Evolutionary conservation across 495 filamentous ascomycete genomes (phyloP).

Genomic region (Chaetomium tenue): DNA sequence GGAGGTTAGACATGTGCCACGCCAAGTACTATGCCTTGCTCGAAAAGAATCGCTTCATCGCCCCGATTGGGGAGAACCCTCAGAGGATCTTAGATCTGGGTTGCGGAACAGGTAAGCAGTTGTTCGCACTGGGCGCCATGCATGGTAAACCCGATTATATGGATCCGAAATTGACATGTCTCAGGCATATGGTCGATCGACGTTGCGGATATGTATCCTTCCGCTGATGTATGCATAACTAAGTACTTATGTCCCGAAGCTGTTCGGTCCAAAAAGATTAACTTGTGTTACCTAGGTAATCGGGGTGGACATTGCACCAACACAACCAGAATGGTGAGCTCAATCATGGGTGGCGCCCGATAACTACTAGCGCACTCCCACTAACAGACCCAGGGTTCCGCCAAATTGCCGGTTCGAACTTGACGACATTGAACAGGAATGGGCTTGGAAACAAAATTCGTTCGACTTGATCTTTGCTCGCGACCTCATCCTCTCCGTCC

Average conservation of each 20-base stretch:
- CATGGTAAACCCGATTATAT: neutral
- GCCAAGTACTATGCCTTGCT: constrained; percentile 32
- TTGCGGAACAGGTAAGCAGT: constrained; percentile 50
- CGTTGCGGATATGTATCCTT: constrained; percentile 51
- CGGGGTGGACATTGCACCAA: constrained; percentile 14
- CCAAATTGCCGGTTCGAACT: constrained; percentile 55
- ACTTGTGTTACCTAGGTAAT: constrained; percentile 7
- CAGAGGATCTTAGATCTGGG: constrained; percentile 55
- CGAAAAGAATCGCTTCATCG: constrained; percentile 54
- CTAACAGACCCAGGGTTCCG: constrained; percentile 9
- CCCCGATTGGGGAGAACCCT: constrained; percentile 48
- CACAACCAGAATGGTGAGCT: constrained; percentile 16
- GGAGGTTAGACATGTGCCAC: constrained; percentile 21
- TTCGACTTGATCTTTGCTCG: constrained; percentile 66
- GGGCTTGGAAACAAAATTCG: constrained; percentile 49
- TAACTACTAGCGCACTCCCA: neutral
- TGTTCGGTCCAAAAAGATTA: neutral
- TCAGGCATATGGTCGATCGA: constrained; percentile 39
- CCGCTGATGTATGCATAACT: constrained; percentile 39
- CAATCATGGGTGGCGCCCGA: neutral
- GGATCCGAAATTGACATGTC: constrained; percentile 2
- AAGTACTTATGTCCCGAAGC: too few species aligned
- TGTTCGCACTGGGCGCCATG: neutral
- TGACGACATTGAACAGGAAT: constrained; percentile 56
- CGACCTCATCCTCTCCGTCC: constrained; percentile 15